These are phyloP conservation scores for Kwoniella heveanensis DNA, from an alignment of 768 basidiomycete species.

Conservation along the genomic window DNA sequence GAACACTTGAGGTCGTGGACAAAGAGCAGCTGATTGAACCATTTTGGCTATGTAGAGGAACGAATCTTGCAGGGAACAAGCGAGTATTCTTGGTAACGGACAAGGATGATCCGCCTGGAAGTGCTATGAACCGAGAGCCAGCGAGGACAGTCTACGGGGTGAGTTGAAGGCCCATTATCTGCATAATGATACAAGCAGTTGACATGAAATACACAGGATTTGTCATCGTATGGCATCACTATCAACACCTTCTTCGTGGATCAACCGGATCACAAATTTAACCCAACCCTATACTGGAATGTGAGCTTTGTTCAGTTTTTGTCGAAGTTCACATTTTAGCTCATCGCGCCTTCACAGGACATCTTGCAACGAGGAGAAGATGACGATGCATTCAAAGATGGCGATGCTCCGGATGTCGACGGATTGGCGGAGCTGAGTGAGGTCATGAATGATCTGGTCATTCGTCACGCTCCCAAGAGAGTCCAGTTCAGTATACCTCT, in stretches of 20 bases:
- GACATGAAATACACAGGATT: conserved; percentile 29
- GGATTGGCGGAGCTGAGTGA: conserved; percentile 50
- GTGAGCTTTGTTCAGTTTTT: conserved; percentile 20
- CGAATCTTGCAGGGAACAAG: conserved; percentile 75
- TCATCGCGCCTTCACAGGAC: conserved; percentile 37
- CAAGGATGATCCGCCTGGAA: conserved; percentile 68
- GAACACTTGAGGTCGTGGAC: conserved; percentile 1
- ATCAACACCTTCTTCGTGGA: conserved; percentile 51
- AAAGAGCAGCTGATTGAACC: neutral
- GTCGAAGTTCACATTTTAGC: neutral
- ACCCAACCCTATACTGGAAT: conserved; percentile 47
- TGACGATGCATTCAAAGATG: conserved; percentile 69
- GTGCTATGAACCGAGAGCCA: conserved; percentile 30
- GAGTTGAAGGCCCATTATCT: conserved; percentile 5
- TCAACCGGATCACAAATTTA: conserved; percentile 40
- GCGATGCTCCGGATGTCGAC: conserved; percentile 60
- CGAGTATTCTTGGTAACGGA: conserved; percentile 92
- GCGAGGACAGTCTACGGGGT: conserved; percentile 49
- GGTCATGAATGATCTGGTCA: conserved; percentile 47
- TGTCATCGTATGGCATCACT: conserved; percentile 40
- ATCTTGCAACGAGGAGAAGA: conserved; percentile 44
- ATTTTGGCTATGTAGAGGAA: conserved; percentile 58
- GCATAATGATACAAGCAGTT: too few species aligned
- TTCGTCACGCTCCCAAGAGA: conserved; percentile 65
- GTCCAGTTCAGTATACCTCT: conserved; percentile 80